Evolutionary conservation across 306 rosid species (phyloP), one percentile per base, ranked within the genome.

Genomic region (Acmispon strigosus): DNA sequence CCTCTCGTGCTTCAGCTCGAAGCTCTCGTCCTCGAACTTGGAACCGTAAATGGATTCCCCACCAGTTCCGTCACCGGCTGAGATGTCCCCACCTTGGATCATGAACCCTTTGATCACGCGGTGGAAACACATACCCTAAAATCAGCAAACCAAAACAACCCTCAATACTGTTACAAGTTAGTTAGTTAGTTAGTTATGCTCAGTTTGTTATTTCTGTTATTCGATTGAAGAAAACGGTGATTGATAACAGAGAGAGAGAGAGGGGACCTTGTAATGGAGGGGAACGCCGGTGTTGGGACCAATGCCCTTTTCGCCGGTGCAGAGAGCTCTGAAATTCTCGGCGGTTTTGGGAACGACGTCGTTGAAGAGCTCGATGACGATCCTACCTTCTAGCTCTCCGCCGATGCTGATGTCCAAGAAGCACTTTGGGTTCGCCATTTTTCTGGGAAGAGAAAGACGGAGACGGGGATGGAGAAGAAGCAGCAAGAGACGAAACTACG

Each of bases 81-180:
- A 80, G 52, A 86, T 79, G 76, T 90, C 94, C 6, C 96, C 96
- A 2, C 94, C 94, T 85, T 90, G 96, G 9, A 88, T 74, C 96
- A 88, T 90, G 70, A 88, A 88, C 4, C 94, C 94, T 62, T 83
- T 90, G 67, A 90, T 81, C 5, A 90, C 61, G 10, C 92, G 96
- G 70, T 90, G 96, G 67, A 90, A 90, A 47, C 85, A 1, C 1
- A 52, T 76, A 6, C 88, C 92, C 88, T 66, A 45, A 7, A 34
- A 0, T n/a, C 6, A 37, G 8, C 5, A 4, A 3, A 58, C 37
- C 0, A 32, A 32, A 32, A 27, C 0, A 27, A 4, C 34, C 24
- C 24, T 22, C 24, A 22, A 22, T 22, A 22, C 24, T 22, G 24
- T 22, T 22, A 22, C 1, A 1, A 22, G 24, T 22, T 22, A 27